Evolutionary conservation across 352 stramenopile genomes (phyloP).

Genomic region (Phytopythium kandeliae): DNA sequence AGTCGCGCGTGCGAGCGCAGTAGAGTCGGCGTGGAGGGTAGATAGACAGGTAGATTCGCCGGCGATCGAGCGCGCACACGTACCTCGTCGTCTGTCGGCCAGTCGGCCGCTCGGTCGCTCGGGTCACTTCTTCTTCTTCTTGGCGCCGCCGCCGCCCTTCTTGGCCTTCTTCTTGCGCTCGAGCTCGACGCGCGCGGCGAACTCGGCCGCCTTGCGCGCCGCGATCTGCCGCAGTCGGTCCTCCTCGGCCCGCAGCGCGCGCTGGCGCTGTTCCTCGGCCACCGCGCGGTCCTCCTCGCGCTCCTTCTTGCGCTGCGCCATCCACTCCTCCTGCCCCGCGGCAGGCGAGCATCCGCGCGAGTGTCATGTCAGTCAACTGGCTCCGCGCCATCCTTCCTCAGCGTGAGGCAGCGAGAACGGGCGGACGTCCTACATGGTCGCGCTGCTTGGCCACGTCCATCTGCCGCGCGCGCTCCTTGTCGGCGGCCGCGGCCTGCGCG

Average conservation of each 20-base stretch:
- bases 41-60: no score
- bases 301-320: slow-evolving; percentile 66
- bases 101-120: no score
- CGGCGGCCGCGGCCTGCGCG: slow-evolving; percentile 42
- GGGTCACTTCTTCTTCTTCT: slow-evolving; percentile 13
- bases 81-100: no score
- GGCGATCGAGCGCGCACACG: no score
- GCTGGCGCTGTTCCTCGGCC: slow-evolving; percentile 46
- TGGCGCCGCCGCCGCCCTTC: slow-evolving; percentile 33
- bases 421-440: slow-evolving; percentile 36
- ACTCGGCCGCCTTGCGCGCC: slow-evolving; percentile 64
- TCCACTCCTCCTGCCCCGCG: slow-evolving; percentile 67
- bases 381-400: no score
- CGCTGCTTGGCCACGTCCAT: slow-evolving; percentile 36
- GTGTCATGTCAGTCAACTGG: no score
- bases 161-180: slow-evolving; percentile 76
- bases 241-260: slow-evolving; percentile 48
- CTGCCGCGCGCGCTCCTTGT: slow-evolving; percentile 43
- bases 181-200: slow-evolving; percentile 61
- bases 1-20: background rate
- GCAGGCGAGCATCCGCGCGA: no score
- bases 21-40: background rate
- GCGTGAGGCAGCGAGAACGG: no score
- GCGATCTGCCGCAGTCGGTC: slow-evolving; percentile 62
- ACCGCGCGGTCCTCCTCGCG: slow-evolving; percentile 36